Conservation (phyloP, 1,284 basidiomycete species). For the Heterobasidion occidentale region DNA sequence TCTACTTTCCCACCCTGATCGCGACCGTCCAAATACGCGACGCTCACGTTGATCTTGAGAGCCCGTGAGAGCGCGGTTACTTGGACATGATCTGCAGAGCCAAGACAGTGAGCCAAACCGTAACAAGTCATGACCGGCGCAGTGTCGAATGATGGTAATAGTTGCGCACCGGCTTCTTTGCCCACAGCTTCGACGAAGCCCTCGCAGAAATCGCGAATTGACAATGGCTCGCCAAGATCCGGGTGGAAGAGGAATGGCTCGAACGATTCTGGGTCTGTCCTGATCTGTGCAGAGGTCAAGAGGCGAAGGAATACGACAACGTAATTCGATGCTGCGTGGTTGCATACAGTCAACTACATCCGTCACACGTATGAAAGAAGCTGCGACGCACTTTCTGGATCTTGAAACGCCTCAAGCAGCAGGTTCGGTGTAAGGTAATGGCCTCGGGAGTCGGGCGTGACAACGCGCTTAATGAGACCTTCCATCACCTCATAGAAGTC, state of each 20-base stretch:
- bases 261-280: constrained; percentile 55
- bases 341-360: not conserved
- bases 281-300: constrained; percentile 77
- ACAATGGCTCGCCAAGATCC: constrained; percentile 53
- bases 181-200: constrained; percentile 74
- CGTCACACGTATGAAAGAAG: constrained; percentile 3
- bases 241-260: constrained; percentile 73
- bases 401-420: constrained; percentile 49
- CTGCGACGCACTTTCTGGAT: constrained; percentile 36
- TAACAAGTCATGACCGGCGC: not conserved
- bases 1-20: constrained; percentile 43
- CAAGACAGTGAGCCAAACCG: not conserved
- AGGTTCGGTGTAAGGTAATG: constrained; percentile 27
- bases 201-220: constrained; percentile 63
- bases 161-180: constrained; percentile 65
- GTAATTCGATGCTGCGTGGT: constrained; percentile 51
- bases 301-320: constrained; percentile 72
- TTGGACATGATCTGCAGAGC: constrained; percentile 65
- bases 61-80: constrained; percentile 74
- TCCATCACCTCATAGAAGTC: constrained; percentile 47
- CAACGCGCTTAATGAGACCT: constrained; percentile 33
- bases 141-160: not conserved
- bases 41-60: constrained; percentile 58
- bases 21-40: constrained; percentile 74
- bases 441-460: constrained; percentile 28